Base-by-base conservation (phyloP, 805 yeast genomes). In the Candida hispaniensis region DNA sequence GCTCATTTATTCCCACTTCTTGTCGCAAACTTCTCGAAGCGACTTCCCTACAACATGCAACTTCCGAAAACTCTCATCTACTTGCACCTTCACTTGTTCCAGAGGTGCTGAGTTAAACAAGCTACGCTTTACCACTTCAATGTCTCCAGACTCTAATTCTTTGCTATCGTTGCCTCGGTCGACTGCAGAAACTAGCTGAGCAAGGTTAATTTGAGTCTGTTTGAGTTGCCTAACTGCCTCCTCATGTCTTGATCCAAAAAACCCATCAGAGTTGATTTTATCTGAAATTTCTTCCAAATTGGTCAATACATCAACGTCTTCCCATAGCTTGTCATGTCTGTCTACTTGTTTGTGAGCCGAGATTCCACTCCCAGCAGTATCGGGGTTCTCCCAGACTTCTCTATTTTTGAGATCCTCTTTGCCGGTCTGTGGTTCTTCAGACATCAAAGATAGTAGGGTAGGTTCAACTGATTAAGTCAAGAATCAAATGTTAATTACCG, bases 241-340 rank as follows among this genome's bases (percentile, higher is more conserved):
- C 11, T 64, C 60, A 49, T 76, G 78, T 25, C 60, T 49, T 6
- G 46, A 36, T 4, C 66, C 64, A 34, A 62, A 54, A 36, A 61
- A 60, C 26, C 60, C 55, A 32, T 45, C 42, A 9, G 39, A 21
- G 23, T 46, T 48, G 9, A 57, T 56, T 13, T 50, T 45, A n/a
- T 43, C 48, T 2, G 81, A 72, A 61, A 77, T 64, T 34, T 62
- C 63, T 39, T 69, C 68, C 6, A 83, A 91, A 44, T 81, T 93
- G 44, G 82, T 86, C 43, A 88, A 63, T 0, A 80, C 77, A 47
- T 80, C 94, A 32, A 85, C 75, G 46, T 82, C 93, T 5, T 88
- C 75, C 93, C 94, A 86, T 28, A 81, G 62, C 48, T 69, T 67
- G 55, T 81, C 94, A 56, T 75, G 85, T 41, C 70, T 61, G 36